Conservation (phyloP, 2,329 filamentous ascomycete species). For the Decorospora gaudefroyi region DNA sequence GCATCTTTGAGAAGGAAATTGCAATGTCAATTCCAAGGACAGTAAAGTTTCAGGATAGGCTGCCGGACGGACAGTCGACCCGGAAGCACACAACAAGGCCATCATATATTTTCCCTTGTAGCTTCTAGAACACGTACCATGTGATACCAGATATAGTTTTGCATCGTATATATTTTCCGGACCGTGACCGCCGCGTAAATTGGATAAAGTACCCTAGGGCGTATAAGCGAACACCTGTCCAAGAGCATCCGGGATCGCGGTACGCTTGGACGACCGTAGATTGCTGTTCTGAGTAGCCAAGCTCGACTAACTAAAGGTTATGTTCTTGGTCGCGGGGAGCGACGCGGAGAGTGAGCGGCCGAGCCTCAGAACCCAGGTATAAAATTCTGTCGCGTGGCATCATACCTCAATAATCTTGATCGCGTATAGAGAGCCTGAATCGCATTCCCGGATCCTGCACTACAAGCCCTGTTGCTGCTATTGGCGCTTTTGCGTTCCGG, state of each 20-base stretch:
- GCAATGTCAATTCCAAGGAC: no score
- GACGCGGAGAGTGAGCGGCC: conserved; percentile 3
- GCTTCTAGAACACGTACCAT: conserved; percentile 18
- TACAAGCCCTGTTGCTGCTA: no score
- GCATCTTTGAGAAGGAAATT: no score
- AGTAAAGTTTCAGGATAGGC: no score
- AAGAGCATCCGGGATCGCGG: conserved; percentile 9
- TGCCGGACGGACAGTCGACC: background rate
- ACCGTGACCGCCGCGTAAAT: conserved; percentile 36
- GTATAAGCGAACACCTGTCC: conserved; percentile 11
- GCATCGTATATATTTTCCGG: conserved; percentile 31
- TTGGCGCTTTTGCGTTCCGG: no score
- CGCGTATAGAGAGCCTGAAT: no score
- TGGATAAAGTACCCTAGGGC: conserved; percentile 22
- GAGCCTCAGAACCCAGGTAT: conserved; percentile 6
- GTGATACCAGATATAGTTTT: conserved; percentile 25
- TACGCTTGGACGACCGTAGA: conserved; percentile 17
- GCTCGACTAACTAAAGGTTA: background rate
- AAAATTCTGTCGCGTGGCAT: background rate
- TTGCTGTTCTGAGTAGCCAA: conserved; percentile 9
- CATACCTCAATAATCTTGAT: no score
- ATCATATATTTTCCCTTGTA: conserved; percentile 7
- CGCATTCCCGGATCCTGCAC: no score
- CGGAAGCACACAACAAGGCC: background rate
- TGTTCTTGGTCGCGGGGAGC: background rate